Evolutionary conservation across 139 green algal species (phyloP).

Genomic region (Closterium sp.): DNA sequence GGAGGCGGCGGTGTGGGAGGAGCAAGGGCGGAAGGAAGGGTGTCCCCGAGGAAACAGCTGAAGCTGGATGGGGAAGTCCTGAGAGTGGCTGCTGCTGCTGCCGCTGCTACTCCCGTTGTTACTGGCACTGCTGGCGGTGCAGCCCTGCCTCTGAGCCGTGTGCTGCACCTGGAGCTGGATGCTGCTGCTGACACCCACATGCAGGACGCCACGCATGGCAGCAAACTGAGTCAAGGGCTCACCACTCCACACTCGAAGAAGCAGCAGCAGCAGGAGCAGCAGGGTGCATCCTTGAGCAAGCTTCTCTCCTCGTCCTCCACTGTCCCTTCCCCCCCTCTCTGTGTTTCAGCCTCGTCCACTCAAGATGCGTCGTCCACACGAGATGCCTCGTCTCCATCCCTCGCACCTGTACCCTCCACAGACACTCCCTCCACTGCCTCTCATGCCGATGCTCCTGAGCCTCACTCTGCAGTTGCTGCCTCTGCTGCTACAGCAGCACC

Average conservation of each 20-base stretch:
- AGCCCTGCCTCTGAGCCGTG: neutral
- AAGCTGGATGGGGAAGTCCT: neutral
- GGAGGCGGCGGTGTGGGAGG: neutral
- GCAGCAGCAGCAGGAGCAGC: neutral
- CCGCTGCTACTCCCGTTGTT: neutral
- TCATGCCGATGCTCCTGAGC: neutral
- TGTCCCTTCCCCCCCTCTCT: neutral
- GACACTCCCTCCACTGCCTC: neutral
- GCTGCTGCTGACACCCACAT: neutral
- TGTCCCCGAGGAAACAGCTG: neutral
- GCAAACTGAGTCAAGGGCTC: neutral
- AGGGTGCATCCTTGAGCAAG: neutral
- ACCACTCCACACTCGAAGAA: neutral
- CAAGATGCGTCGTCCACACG: neutral
- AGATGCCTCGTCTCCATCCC: no score
- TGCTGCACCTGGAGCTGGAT: neutral
- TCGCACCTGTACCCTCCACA: neutral
- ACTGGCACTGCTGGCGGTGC: neutral
- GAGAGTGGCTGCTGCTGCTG: neutral
- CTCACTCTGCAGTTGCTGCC: neutral
- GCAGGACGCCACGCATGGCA: neutral
- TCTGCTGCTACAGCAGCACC: neutral
- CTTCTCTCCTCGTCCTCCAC: neutral
- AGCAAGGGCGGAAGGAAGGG: neutral
- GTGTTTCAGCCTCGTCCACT: neutral